Evolutionary conservation across 257 asterid genomes (phyloP).

Genomic region (Solanum sitiens): DNA sequence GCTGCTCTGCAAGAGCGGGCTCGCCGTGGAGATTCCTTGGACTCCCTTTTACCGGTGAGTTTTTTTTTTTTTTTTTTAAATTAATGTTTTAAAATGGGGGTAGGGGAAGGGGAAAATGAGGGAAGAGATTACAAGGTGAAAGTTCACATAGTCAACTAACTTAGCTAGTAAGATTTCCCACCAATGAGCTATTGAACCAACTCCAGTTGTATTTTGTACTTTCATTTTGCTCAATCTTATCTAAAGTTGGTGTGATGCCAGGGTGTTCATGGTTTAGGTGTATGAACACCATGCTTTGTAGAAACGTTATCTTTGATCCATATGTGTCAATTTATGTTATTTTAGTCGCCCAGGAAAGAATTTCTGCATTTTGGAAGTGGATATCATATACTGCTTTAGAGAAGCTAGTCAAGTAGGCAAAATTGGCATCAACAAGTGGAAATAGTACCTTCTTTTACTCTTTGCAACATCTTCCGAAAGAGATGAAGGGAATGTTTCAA

Average conservation of each 20-base stretch:
- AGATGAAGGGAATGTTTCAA: background rate
- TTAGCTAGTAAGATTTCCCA: no score
- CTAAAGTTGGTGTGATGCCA: background rate
- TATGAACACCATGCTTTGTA: background rate
- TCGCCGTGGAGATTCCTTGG: slow-evolving; percentile 52
- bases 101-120: background rate
- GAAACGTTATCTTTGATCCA: background rate
- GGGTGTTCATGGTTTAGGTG: background rate
- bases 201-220: background rate
- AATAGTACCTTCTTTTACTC: background rate
- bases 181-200: background rate
- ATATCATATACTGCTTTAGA: background rate
- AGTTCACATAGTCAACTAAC: background rate
- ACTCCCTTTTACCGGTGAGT: slow-evolving; percentile 83
- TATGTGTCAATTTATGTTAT: background rate
- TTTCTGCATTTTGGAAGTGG: background rate
- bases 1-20: slow-evolving; percentile 59
- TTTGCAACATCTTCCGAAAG: background rate
- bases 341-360: background rate
- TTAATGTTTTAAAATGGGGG: background rate
- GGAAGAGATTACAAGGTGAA: background rate
- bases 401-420: background rate
- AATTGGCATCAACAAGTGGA: background rate
- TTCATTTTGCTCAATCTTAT: background rate
- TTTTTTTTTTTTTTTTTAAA: no score